A percentile compares a stretch with the other conserved stretches of the same genome.
Conservation (phyloP, 768 basidiomycete genomes). For the Pholiota microspora region DNA sequence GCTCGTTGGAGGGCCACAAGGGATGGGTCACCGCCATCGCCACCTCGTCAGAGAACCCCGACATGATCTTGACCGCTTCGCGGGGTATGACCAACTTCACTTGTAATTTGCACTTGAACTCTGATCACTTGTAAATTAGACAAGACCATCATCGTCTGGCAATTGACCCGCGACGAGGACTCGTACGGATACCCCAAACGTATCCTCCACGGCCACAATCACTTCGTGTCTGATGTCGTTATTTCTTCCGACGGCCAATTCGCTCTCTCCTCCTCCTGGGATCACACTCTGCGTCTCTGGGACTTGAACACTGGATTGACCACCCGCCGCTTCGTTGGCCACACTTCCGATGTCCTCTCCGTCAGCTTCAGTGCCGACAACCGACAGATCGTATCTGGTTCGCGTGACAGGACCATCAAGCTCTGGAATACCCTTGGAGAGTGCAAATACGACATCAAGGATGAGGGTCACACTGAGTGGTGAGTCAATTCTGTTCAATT, state of each 20-base stretch:
- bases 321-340: conserved; percentile 96
- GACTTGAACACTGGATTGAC: conserved; percentile 97
- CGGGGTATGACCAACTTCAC: conserved; percentile 60
- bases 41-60: conserved; percentile 97
- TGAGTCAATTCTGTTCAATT: conserved; percentile 20
- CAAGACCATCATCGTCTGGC: conserved; percentile 99
- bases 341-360: conserved; percentile 96
- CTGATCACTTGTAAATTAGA: conserved; percentile 49
- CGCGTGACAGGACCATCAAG: conserved; percentile 96
- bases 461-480: conserved; percentile 98
- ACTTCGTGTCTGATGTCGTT: conserved; percentile 98
- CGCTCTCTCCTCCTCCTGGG: conserved; percentile 98
- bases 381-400: conserved; percentile 98
- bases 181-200: conserved; percentile 96
- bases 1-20: conserved; percentile 89
- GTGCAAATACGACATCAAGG: conserved; percentile 99
- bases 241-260: conserved; percentile 99
- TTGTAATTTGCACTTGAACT: conserved; percentile 12
- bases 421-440: conserved; percentile 99
- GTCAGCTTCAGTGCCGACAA: conserved; percentile 99
- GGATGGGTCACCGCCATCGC: conserved; percentile 99
- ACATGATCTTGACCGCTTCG: conserved; percentile 98
- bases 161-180: conserved; percentile 90
- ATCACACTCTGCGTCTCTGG: conserved; percentile 99
- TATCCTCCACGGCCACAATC: conserved; percentile 98